A percentile compares a stretch with the other conserved stretches of the same genome.
Conservation (phyloP, 352 stramenopile genomes). For the Globisporangium polare region DNA sequence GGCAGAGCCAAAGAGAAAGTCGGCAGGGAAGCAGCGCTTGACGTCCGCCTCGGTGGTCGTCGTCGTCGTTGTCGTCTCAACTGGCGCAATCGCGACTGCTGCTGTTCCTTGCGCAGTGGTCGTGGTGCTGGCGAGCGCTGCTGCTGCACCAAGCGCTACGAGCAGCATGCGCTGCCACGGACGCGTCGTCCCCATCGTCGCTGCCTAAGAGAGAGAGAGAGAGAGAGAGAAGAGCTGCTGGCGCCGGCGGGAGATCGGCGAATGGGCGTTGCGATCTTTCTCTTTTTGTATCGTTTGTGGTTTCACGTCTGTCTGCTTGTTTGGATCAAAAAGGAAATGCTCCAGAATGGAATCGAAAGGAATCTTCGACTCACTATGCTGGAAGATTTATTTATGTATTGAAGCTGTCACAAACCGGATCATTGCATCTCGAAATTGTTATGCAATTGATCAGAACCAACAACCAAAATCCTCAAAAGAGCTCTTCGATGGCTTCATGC, state of each 20-base stretch:
- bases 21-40: constrained; percentile 52
- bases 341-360: too few relatives aligned
- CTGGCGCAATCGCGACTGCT: not conserved
- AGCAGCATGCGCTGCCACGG: not conserved
- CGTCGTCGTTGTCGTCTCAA: constrained; percentile 67
- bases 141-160: not conserved
- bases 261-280: too few relatives aligned
- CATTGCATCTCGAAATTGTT: too few relatives aligned
- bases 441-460: too few relatives aligned
- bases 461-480: not conserved
- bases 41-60: constrained; percentile 12
- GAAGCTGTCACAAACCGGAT: too few relatives aligned
- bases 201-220: not conserved
- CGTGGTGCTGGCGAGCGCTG: not conserved
- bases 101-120: not conserved
- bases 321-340: too few relatives aligned
- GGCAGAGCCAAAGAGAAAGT: constrained; percentile 87
- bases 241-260: not conserved
- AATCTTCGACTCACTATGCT: too few relatives aligned
- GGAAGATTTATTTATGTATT: too few relatives aligned
- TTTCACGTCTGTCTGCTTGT: too few relatives aligned
- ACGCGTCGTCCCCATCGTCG: not conserved
- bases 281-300: too few relatives aligned
- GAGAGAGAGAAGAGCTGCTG: not conserved
- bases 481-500: not conserved